phyloP scores from a whole-genome alignment of 257 asterid species.

The Salvia rosmarinus region DNA sequence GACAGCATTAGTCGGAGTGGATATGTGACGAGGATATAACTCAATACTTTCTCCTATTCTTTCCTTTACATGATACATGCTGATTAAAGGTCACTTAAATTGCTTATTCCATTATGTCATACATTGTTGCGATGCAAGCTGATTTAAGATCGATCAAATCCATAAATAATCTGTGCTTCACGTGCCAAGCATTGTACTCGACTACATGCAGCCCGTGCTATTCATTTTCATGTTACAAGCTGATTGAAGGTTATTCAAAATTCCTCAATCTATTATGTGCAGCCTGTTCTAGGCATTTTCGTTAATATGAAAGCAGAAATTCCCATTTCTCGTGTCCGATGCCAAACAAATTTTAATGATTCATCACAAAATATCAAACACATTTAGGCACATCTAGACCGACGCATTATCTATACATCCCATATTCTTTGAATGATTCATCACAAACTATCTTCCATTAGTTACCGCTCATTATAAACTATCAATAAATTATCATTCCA shows the following conservation, averaged over 20 bases:
- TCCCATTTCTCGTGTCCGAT: not conserved
- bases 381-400: no score
- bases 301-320: not conserved
- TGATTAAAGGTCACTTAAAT: not conserved
- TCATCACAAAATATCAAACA: not conserved
- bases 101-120: not conserved
- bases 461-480: not conserved
- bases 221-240: not conserved
- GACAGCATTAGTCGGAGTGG: constrained; percentile 1
- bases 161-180: not conserved
- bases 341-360: constrained; percentile 7
- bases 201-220: not conserved
- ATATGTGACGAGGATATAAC: constrained; percentile 12
- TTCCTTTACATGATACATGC: not conserved
- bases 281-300: not conserved
- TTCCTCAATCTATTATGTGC: not conserved
- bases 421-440: not conserved
- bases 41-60: not conserved
- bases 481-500: not conserved
- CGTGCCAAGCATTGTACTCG: not conserved
- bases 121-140: no score
- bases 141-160: not conserved
- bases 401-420: not conserved
- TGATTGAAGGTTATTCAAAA: not conserved
- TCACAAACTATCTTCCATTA: not conserved